Percentiles rank a stretch among this genome's conserved stretches.
Evolutionary conservation across 2,329 filamentous ascomycete genomes (phyloP).

Genomic region (Penicillium carneum): DNA sequence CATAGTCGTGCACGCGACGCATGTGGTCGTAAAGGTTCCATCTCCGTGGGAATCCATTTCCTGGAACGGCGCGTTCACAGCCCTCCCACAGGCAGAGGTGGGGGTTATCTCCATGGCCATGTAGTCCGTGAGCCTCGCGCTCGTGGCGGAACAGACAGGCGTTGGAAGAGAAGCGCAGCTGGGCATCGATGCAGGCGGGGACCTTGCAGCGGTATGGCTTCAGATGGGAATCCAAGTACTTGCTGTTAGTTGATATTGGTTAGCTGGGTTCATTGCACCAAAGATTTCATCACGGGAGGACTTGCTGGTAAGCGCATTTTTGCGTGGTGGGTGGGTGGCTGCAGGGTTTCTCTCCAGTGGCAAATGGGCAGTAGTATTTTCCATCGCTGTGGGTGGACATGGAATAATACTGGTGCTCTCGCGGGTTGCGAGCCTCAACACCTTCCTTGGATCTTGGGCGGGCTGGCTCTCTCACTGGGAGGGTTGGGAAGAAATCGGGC

Average conservation of each 20-base stretch:
- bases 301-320: constrained; percentile 99
- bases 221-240: constrained; percentile 94
- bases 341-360: constrained; percentile 72
- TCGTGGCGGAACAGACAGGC: constrained; percentile 94
- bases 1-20: constrained; percentile 83
- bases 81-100: constrained; percentile 87
- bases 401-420: constrained; percentile 54
- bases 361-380: constrained; percentile 91
- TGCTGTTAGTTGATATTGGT: constrained; percentile 63
- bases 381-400: constrained; percentile 67
- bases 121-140: constrained; percentile 92
- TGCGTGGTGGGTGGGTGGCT: constrained; percentile 92
- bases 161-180: constrained; percentile 93
- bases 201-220: constrained; percentile 96
- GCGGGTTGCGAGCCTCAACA: constrained; percentile 48
- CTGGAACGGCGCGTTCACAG: constrained; percentile 80
- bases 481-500: constrained; percentile 46
- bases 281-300: constrained; percentile 28
- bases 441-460: constrained; percentile 50
- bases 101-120: constrained; percentile 91
- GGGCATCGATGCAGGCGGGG: constrained; percentile 79
- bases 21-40: constrained; percentile 98
- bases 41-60: constrained; percentile 89
- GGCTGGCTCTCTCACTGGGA: constrained; percentile 45
- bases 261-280: constrained; percentile 24